Conservation (phyloP, 164 flowering plant genomes). For the Amborella trichopoda region DNA sequence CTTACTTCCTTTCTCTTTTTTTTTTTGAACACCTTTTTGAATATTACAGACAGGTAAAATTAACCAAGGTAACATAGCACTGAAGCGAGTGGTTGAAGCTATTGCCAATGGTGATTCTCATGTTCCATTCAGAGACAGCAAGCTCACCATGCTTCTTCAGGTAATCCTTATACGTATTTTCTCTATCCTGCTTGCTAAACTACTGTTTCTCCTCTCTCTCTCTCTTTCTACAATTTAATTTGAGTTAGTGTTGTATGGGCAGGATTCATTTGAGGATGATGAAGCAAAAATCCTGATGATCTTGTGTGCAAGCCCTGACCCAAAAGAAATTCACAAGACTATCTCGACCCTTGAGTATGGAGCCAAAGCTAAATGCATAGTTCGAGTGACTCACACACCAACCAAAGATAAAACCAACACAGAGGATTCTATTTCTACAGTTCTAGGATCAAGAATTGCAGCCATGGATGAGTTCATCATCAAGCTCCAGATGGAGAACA, state of each 20-base stretch:
- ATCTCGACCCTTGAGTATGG: slow-evolving; percentile 94
- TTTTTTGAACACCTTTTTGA: too few relatives aligned
- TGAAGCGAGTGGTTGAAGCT: slow-evolving; percentile 95
- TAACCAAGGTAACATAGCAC: slow-evolving; percentile 89
- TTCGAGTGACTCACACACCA: slow-evolving; percentile 84
- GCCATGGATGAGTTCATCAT: slow-evolving; percentile 90
- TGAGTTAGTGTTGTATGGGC: background rate
- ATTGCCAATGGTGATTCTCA: slow-evolving; percentile 98
- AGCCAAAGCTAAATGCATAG: slow-evolving; percentile 96
- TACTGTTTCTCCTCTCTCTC: too few relatives aligned
- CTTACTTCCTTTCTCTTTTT: too few relatives aligned
- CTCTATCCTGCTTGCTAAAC: background rate
- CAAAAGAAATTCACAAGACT: slow-evolving; percentile 88
- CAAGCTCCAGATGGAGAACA: slow-evolving; percentile 84
- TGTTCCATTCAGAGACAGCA: slow-evolving; percentile 97
- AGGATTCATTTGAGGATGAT: slow-evolving; percentile 98
- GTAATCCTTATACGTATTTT: slow-evolving; percentile 16
- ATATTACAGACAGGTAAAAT: slow-evolving; percentile 79
- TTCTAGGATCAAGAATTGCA: slow-evolving; percentile 66
- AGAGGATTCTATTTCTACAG: slow-evolving; percentile 59
- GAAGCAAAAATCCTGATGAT: slow-evolving; percentile 91
- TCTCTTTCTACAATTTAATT: too few relatives aligned
- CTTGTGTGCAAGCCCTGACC: slow-evolving; percentile 92
- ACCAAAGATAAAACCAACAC: slow-evolving; percentile 37
- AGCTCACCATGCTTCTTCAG: slow-evolving; percentile 95